Evolutionary conservation across 805 yeast genomes (phyloP).

Genomic region (Candida sphagnicola): DNA sequence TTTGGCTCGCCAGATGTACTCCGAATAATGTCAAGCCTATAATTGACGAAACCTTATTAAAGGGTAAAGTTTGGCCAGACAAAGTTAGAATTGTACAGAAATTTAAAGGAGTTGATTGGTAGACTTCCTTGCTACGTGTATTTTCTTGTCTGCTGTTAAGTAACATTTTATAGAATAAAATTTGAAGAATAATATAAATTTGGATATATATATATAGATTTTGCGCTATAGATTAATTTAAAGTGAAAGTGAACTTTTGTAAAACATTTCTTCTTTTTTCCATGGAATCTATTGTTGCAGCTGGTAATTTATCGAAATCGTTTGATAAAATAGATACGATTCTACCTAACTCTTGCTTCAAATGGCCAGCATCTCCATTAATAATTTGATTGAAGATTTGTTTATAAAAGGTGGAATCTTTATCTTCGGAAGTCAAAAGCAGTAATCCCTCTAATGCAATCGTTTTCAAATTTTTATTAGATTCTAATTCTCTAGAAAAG

Average conservation of each 20-base stretch:
- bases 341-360: constrained; percentile 44
- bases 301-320: constrained; percentile 29
- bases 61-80: constrained; percentile 69
- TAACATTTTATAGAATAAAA: no score
- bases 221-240: no score
- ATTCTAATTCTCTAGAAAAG: constrained; percentile 4
- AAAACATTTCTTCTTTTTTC: constrained; percentile 50
- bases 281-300: constrained; percentile 47
- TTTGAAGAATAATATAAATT: no score
- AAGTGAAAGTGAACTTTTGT: constrained; percentile 6
- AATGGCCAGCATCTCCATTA: constrained; percentile 41
- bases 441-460: constrained; percentile 9
- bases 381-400: constrained; percentile 43
- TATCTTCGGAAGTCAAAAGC: constrained; percentile 6
- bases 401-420: constrained; percentile 36
- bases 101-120: constrained; percentile 54
- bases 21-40: constrained; percentile 75
- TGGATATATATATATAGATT: no score
- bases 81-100: constrained; percentile 59
- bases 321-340: constrained; percentile 39
- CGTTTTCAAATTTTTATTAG: constrained; percentile 1
- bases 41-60: constrained; percentile 70
- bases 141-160: no score
- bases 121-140: no score
- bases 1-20: constrained; percentile 84